Evolutionary conservation across 2,329 filamentous ascomycete genomes (phyloP), one percentile per base, ranked within the genome.

Genomic region (Paecilomyces variotii): DNA sequence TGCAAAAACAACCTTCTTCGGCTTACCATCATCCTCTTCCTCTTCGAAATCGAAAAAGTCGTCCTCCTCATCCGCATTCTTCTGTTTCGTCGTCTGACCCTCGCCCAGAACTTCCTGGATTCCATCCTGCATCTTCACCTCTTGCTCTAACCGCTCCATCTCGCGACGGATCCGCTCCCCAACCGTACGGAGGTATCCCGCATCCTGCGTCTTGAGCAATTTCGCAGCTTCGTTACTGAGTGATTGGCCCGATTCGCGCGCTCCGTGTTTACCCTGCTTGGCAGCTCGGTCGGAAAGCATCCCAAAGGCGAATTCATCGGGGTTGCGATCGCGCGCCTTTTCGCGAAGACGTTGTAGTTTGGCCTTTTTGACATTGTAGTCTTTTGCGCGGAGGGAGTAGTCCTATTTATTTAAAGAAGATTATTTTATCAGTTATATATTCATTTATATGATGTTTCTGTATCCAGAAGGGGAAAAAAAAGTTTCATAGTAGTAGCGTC

Each of bases 281-380:
- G 61, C 74, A 25, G 78, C 79, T 54, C 71, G 72, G 27, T 74
- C 74, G 59, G 77, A 81, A 74, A 87, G 79, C 85, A 87, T 87
- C 3, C 80, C 83, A 72, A 86, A 87, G 52, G 81, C 80, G 68
- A 87, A 87, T 66, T 87, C 85, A 78, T 87, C 85, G 14, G 84
- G 84, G 63, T 87, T 87, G 39, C 82, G 79, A 59, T 85, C 82
- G 54, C 75, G 74, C 5, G 82, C 84, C 68, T 87, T 87, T 63
- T 83, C 76, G 60, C 80, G 78, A 19, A 87, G 76, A 19, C 82
- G 77, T 68, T 81, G 80, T 57, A 87, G 74, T 62, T 84, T 83
- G 58, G 78, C 75, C 68, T 84, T 82, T 72, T 87, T 87, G 57
- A 74, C 69, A 65, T 84, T 84, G 77, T 85, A 84, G 74, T 87